Evolutionary conservation across 495 filamentous ascomycete species (phyloP).

Genomic region (Aspergillus avenaceus): DNA sequence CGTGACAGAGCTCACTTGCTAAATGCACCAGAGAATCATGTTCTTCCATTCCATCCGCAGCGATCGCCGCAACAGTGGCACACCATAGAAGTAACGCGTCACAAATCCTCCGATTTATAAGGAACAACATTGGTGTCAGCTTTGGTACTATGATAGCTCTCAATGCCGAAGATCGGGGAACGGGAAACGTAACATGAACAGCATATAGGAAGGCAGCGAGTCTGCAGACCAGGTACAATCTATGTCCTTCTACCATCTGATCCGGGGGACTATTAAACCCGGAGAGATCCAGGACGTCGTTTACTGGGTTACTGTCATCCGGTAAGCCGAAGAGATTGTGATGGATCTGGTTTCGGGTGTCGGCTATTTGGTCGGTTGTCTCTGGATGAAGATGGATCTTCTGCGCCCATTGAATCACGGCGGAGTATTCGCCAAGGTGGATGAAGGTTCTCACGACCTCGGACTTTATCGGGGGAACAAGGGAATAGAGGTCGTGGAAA

Average conservation of each 20-base stretch:
- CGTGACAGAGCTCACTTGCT: too few species aligned
- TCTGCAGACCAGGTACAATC: background rate
- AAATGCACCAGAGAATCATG: too few species aligned
- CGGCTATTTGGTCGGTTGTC: background rate
- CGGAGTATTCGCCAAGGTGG: background rate
- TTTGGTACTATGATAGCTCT: background rate
- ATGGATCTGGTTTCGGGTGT: background rate
- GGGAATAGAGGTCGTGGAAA: background rate
- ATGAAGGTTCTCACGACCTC: background rate
- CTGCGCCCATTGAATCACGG: background rate
- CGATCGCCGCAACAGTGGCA: background rate
- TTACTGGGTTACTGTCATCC: background rate
- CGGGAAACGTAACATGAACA: constrained; percentile 1
- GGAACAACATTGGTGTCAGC: background rate
- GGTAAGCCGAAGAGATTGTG: background rate
- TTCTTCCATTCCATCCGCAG: too few species aligned
- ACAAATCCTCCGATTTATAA: background rate
- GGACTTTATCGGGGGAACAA: background rate
- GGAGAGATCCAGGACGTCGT: background rate
- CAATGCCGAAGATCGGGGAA: background rate
- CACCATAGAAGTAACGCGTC: background rate
- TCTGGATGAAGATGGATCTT: background rate
- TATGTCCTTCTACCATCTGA: background rate
- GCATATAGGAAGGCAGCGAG: background rate
- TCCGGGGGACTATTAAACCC: background rate